phyloP scores from a whole-genome alignment of 257 asterid genomes.

The Capsicum pubescens region DNA sequence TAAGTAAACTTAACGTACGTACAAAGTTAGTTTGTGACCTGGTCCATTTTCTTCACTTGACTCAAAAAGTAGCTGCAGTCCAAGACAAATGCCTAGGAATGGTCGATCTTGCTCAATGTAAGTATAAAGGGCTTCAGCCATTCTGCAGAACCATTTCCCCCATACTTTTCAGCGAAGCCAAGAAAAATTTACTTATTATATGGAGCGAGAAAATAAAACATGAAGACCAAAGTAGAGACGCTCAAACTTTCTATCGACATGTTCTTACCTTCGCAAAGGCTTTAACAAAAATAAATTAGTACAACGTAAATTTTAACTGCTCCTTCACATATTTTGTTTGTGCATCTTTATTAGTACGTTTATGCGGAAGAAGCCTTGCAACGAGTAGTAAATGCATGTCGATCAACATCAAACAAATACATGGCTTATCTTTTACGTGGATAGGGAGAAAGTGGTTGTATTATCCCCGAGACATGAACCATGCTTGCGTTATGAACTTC shows the following conservation, averaged over 20 bases:
- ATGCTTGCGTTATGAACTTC: background rate
- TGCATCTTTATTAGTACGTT: background rate
- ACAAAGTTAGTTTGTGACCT: constrained; percentile 48
- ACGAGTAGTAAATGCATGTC: background rate
- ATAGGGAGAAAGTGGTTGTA: constrained; percentile 5
- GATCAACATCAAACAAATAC: background rate
- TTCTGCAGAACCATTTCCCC: constrained; percentile 48
- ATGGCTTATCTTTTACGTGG: background rate
- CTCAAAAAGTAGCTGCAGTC: constrained; percentile 94
- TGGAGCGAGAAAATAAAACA: constrained; percentile 12
- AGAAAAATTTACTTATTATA: background rate
- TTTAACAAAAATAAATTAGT: background rate
- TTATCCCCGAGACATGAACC: background rate
- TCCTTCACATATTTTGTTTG: background rate
- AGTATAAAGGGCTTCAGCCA: constrained; percentile 78
- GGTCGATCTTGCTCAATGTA: constrained; percentile 96
- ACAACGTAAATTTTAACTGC: background rate
- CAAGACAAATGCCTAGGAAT: constrained; percentile 95
- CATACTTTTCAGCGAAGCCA: constrained; percentile 9
- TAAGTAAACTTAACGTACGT: too few species aligned
- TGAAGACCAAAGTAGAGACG: background rate
- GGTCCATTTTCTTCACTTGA: constrained; percentile 96
- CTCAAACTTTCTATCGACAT: background rate
- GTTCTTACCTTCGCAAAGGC: background rate
- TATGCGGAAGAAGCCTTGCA: background rate